A percentile compares a stretch with the other conserved stretches of the same genome.
Conservation (phyloP, 1,139 yeast genomes). For the Taphrina betulina region DNA sequence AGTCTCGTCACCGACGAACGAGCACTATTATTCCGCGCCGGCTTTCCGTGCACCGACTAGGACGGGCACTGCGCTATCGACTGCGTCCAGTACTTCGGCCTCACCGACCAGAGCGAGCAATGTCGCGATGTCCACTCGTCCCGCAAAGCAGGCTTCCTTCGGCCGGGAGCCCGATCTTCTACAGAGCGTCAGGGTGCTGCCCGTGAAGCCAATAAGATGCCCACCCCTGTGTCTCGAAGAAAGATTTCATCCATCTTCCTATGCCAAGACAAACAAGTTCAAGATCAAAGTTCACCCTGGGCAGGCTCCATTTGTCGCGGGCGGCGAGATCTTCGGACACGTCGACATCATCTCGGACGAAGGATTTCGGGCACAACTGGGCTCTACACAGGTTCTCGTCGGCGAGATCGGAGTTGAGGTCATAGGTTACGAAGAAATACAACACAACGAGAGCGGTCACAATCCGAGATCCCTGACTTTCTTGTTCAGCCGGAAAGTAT, state of each 20-base stretch:
- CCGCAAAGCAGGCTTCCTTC: not conserved
- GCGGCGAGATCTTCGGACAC: constrained; percentile 30
- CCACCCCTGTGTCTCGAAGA: constrained; percentile 27
- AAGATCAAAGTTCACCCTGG: constrained; percentile 24
- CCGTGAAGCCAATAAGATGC: constrained; percentile 21
- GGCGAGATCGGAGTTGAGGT: constrained; percentile 36
- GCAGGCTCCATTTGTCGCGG: constrained; percentile 28
- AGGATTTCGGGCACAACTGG: constrained; percentile 24
- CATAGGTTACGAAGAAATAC: constrained; percentile 35
- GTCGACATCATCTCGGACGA: constrained; percentile 19
- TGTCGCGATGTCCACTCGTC: not conserved
- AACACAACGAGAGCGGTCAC: constrained; percentile 27
- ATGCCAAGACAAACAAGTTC: constrained; percentile 23
- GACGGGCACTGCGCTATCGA: too few species aligned
- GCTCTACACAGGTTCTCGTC: constrained; percentile 27
- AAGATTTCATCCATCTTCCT: constrained; percentile 14
- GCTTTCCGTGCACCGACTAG: too few species aligned
- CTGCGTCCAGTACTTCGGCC: not conserved
- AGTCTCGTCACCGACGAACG: too few species aligned
- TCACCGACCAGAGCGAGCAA: constrained; percentile 6
- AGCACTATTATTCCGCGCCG: too few species aligned
- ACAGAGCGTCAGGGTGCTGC: constrained; percentile 16
- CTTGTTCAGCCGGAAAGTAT: constrained; percentile 32
- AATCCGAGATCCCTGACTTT: constrained; percentile 34
- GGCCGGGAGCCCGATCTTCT: constrained; percentile 9